Conservation (phyloP, 1,284 basidiomycete genomes). For the Trametes versicolor region DNA sequence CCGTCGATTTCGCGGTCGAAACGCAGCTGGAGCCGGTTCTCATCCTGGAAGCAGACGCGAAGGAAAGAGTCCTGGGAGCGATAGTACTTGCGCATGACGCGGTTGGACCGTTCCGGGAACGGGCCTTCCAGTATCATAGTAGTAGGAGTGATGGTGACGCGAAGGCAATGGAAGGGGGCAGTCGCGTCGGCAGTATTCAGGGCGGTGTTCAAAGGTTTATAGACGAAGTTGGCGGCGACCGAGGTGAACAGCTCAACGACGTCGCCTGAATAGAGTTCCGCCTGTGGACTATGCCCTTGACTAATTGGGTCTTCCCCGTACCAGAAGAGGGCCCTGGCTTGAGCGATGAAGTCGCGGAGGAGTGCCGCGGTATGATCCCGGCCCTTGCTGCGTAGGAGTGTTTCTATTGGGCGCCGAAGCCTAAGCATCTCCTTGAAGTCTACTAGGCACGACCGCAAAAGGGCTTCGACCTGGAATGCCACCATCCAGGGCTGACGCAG, state of each 20-base stretch:
- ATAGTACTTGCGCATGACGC: constrained; percentile 64
- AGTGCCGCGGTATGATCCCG: constrained; percentile 50
- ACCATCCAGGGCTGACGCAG: constrained; percentile 56
- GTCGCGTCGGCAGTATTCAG: constrained; percentile 11
- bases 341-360: constrained; percentile 55
- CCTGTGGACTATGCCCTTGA: background rate
- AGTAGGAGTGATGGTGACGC: constrained; percentile 69
- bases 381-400: constrained; percentile 44
- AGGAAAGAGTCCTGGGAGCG: constrained; percentile 65
- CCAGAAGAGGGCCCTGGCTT: constrained; percentile 45
- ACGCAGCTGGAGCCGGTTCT: constrained; percentile 58
- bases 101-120: constrained; percentile 70
- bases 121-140: constrained; percentile 67
- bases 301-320: constrained; percentile 22
- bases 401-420: constrained; percentile 50
- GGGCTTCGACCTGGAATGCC: constrained; percentile 64
- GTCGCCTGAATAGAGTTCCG: constrained; percentile 22
- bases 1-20: constrained; percentile 63
- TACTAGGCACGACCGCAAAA: constrained; percentile 52
- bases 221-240: constrained; percentile 38
- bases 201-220: constrained; percentile 21
- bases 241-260: constrained; percentile 17
- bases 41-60: constrained; percentile 71
- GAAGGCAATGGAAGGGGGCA: constrained; percentile 59
- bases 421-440: constrained; percentile 58